A percentile compares a stretch with the other conserved stretches of the same genome.
phyloP scores from a whole-genome alignment of 768 basidiomycete genomes.

The Boletus subcaerulescens region DNA sequence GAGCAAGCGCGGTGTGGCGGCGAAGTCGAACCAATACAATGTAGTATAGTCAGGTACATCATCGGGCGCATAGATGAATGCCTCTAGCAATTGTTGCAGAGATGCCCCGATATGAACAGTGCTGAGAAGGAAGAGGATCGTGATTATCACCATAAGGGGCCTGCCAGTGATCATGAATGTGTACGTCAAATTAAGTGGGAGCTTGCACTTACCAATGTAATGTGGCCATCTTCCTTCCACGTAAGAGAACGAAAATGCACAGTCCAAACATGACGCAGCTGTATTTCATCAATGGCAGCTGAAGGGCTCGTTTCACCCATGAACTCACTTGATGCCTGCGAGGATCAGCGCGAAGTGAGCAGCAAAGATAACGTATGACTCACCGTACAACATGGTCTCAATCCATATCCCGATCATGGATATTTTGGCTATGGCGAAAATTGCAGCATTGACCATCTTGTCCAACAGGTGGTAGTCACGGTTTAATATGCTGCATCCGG shows the following conservation, averaged over 20 bases:
- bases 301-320: background rate
- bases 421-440: background rate
- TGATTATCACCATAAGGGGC: background rate
- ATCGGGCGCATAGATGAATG: background rate
- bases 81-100: background rate
- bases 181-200: background rate
- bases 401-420: background rate
- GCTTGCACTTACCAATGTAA: background rate
- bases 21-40: slow-evolving; percentile 1
- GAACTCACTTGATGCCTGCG: background rate
- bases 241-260: background rate
- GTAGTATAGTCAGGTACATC: background rate
- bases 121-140: background rate
- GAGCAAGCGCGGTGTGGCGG: background rate
- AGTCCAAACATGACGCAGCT: slow-evolving; percentile 1
- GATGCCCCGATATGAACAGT: background rate
- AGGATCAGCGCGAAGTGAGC: background rate
- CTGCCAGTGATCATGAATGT: background rate
- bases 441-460: background rate
- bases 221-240: background rate
- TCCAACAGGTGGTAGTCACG: background rate
- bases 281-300: background rate
- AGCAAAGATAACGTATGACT: background rate
- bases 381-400: background rate
- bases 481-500: too few species aligned